Percentiles rank a stretch among this genome's conserved stretches.
Conservation (phyloP, 1,284 basidiomycete species). For the Phenoliferia sp. region DNA sequence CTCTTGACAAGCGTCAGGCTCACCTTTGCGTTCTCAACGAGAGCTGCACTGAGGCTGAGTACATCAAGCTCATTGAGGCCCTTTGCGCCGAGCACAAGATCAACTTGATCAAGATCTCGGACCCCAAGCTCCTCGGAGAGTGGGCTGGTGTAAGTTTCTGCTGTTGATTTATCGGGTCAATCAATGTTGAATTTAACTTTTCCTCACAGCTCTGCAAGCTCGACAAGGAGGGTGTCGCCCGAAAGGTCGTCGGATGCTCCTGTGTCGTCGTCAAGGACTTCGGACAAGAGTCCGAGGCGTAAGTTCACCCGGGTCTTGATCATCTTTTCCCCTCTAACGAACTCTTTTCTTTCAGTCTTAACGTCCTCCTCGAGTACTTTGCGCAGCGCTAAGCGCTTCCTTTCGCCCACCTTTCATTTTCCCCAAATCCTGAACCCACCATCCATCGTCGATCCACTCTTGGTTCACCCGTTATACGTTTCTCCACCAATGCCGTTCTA, state of each 20-base stretch:
- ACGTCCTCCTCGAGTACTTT: slow-evolving; percentile 30
- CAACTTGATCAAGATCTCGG: slow-evolving; percentile 92
- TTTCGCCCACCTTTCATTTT: background rate
- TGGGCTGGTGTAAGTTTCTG: no score
- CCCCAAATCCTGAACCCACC: background rate
- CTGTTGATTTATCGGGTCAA: no score
- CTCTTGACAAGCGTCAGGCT: slow-evolving; percentile 96
- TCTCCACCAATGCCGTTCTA: background rate
- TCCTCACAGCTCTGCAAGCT: slow-evolving; percentile 99
- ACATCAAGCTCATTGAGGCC: slow-evolving; percentile 99
- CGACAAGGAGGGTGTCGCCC: slow-evolving; percentile 96
- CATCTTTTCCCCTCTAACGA: background rate
- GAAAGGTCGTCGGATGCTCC: slow-evolving; percentile 94
- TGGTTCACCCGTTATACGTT: background rate
- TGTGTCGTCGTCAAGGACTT: slow-evolving; percentile 99
- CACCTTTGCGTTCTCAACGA: slow-evolving; percentile 98
- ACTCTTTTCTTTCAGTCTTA: background rate
- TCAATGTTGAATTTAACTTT: no score
- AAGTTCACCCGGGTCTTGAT: slow-evolving; percentile 44
- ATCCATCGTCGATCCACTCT: background rate
- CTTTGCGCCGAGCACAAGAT: slow-evolving; percentile 86
- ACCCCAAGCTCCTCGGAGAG: slow-evolving; percentile 94
- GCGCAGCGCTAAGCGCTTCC: background rate
- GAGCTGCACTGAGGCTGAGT: slow-evolving; percentile 97
- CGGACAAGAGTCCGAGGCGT: slow-evolving; percentile 87